phyloP scores from a whole-genome alignment of 371 early-diverging fungal species.

The Coemansia sp. region DNA sequence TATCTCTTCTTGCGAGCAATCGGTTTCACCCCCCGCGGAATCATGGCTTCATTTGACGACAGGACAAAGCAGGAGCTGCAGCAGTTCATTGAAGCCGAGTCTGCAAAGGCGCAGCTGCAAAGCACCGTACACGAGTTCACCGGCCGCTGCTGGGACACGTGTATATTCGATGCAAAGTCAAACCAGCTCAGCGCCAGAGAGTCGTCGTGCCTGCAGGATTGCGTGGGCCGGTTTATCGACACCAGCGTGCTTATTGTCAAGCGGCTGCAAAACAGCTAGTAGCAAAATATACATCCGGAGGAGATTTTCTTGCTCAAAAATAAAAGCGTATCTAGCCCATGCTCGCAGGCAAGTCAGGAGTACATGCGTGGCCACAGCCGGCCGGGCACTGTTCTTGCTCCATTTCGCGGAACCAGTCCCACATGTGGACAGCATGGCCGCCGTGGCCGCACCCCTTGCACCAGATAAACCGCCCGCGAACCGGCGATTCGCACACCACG shows the following conservation, averaged over 20 bases:
- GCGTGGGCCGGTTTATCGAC: constrained; percentile 81
- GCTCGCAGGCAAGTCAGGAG: background rate
- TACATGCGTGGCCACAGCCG: constrained; percentile 50
- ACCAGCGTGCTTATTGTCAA: constrained; percentile 69
- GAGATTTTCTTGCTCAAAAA: too few relatives aligned
- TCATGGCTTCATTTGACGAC: constrained; percentile 19
- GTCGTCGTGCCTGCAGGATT: constrained; percentile 74
- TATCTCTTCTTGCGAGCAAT: background rate
- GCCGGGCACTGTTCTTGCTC: constrained; percentile 45
- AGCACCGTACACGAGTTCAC: constrained; percentile 70
- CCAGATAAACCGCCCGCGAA: constrained; percentile 46
- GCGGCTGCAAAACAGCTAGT: constrained; percentile 55
- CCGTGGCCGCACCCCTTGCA: constrained; percentile 54
- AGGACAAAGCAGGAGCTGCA: constrained; percentile 89
- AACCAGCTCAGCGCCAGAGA: constrained; percentile 68
- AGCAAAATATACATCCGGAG: background rate
- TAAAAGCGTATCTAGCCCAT: too few relatives aligned
- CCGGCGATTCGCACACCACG: constrained; percentile 38
- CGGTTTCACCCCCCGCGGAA: background rate
- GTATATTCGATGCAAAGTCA: constrained; percentile 64
- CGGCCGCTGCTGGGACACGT: constrained; percentile 79
- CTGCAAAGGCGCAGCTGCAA: constrained; percentile 74
- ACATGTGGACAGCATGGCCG: constrained; percentile 49
- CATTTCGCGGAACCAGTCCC: constrained; percentile 38
- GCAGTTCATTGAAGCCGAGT: constrained; percentile 80